phyloP scores from a whole-genome alignment of 345 rosid genomes.

The Linum trigynum region DNA sequence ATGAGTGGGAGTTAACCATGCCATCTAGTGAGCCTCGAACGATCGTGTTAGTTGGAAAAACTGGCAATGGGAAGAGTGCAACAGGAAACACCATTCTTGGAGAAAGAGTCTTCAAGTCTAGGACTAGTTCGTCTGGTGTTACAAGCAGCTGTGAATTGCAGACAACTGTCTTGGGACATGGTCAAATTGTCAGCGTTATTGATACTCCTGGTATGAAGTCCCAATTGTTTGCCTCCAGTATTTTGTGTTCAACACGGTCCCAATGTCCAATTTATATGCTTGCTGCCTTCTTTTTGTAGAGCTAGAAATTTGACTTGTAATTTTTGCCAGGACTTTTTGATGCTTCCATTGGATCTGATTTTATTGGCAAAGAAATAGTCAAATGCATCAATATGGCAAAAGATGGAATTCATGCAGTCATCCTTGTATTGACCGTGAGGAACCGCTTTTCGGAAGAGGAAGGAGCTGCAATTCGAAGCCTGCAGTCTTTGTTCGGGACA shows the following conservation, averaged over 20 bases:
- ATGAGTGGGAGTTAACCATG: slow-evolving; percentile 77
- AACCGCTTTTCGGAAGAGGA: slow-evolving; percentile 67
- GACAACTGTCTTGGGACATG: slow-evolving; percentile 39
- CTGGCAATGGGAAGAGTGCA: slow-evolving; percentile 91
- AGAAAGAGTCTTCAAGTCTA: slow-evolving; percentile 54
- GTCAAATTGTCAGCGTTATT: slow-evolving; percentile 67
- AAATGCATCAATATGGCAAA: slow-evolving; percentile 73
- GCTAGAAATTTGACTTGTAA: slow-evolving; percentile 2
- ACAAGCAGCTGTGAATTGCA: slow-evolving; percentile 73
- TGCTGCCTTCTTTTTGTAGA: background rate
- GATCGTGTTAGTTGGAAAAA: slow-evolving; percentile 77
- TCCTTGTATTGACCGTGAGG: slow-evolving; percentile 64
- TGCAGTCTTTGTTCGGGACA: slow-evolving; percentile 67
- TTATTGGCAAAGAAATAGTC: slow-evolving; percentile 75
- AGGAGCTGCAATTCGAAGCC: slow-evolving; percentile 47
- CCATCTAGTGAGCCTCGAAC: slow-evolving; percentile 41
- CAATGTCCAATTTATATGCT: background rate
- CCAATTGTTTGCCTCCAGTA: background rate
- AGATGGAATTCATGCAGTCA: slow-evolving; percentile 78
- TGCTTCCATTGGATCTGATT: slow-evolving; percentile 48
- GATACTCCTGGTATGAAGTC: slow-evolving; percentile 72
- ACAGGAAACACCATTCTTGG: slow-evolving; percentile 86
- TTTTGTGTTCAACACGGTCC: background rate
- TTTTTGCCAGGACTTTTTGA: slow-evolving; percentile 66
- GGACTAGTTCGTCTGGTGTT: slow-evolving; percentile 57